These are phyloP conservation scores for Plasmodium gonderi DNA, from an alignment of 169 alveolate species.

Conservation along the genomic window DNA sequence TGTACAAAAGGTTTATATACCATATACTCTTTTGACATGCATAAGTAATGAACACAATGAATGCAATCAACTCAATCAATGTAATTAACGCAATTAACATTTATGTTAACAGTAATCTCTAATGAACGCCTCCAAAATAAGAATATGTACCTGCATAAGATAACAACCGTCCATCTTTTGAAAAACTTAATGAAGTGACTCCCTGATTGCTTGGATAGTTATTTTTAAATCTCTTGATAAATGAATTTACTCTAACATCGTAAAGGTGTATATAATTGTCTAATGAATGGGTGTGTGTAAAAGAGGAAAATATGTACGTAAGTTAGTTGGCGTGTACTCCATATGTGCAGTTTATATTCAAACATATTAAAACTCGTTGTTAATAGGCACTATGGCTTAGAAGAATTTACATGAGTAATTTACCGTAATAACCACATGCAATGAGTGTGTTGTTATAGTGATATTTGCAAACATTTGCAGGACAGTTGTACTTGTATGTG, in stretches of 20 bases:
- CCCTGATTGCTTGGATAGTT: conserved; percentile 70
- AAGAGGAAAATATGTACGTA: neutral
- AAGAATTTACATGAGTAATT: neutral
- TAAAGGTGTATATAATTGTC: conserved; percentile 68
- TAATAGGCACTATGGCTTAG: too few relatives aligned
- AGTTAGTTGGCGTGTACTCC: neutral
- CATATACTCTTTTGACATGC: neutral
- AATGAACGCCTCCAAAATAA: conserved; percentile 8
- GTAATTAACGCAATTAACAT: too few relatives aligned
- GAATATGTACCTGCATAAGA: conserved; percentile 61
- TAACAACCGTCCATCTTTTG: conserved; percentile 55
- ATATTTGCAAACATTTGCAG: conserved; percentile 50
- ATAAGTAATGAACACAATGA: neutral
- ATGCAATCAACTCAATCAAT: neutral
- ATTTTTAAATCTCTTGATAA: conserved; percentile 56
- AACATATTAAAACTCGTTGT: neutral
- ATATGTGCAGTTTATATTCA: neutral
- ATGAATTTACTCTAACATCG: conserved; percentile 52
- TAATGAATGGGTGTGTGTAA: neutral
- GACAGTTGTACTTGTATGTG: conserved; percentile 61
- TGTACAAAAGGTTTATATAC: neutral
- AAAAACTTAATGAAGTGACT: conserved; percentile 67
- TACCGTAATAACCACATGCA: conserved; percentile 71
- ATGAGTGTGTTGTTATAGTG: conserved; percentile 66
- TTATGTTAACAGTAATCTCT: too few relatives aligned